A percentile compares a stretch with the other conserved stretches of the same genome.
Conservation (phyloP, 345 rosid species). For the Cardamine chenopodiifolia region DNA sequence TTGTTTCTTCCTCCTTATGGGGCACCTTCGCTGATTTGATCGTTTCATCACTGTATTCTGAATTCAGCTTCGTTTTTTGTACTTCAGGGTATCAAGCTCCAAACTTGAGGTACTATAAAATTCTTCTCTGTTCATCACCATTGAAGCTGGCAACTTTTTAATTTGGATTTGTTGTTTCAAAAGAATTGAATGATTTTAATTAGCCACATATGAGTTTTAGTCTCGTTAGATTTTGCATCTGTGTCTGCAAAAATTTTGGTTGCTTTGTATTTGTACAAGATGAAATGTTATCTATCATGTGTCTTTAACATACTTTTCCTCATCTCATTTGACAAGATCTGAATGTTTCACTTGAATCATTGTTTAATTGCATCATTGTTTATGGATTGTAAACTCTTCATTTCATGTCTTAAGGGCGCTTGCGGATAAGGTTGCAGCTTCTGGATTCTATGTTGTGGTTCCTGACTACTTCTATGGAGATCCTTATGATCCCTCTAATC, state of each 20-base stretch:
- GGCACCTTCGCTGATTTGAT: background rate
- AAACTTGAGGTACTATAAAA: constrained; percentile 52
- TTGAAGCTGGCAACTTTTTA: background rate
- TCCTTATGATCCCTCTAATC: constrained; percentile 45
- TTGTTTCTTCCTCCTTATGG: background rate
- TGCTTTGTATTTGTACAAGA: constrained; percentile 17
- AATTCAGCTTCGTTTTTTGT: constrained; percentile 6
- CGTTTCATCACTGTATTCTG: constrained; percentile 2
- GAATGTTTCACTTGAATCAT: background rate
- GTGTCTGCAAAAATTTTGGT: too few relatives aligned
- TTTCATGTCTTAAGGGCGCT: constrained; percentile 50
- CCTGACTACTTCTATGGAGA: constrained; percentile 71
- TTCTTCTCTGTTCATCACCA: background rate
- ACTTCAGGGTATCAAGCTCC: constrained; percentile 65
- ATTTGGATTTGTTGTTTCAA: background rate
- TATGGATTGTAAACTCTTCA: background rate
- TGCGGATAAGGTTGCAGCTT: constrained; percentile 78
- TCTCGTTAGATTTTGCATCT: background rate
- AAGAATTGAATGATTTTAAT: background rate
- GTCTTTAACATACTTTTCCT: background rate
- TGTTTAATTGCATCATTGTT: constrained; percentile 13
- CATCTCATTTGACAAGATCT: background rate
- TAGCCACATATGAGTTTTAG: background rate
- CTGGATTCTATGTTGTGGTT: constrained; percentile 72
- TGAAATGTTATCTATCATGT: background rate